phyloP scores from a whole-genome alignment of 1,284 basidiomycete genomes.

The Cryptococcus sp. region DNA sequence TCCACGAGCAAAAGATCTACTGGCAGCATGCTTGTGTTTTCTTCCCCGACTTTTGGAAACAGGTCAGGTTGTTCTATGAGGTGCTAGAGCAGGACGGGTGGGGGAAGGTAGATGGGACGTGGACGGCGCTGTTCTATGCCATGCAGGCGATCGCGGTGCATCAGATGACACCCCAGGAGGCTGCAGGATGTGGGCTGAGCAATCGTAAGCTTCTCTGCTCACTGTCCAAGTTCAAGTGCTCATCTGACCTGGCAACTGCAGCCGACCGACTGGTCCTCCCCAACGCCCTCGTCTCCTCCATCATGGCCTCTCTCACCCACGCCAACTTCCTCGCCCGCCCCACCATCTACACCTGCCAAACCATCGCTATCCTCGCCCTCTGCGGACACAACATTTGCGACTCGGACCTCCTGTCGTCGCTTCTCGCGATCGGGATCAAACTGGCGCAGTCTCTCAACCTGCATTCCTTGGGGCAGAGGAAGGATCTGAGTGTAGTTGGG shows the following conservation, averaged over 20 bases:
- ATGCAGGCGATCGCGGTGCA: slow-evolving; percentile 23
- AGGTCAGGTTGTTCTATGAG: slow-evolving; percentile 16
- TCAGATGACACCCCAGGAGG: slow-evolving; percentile 20
- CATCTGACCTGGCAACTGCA: neutral
- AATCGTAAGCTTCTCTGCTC: slow-evolving; percentile 9
- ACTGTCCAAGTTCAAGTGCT: neutral
- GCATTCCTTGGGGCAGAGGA: slow-evolving; percentile 5
- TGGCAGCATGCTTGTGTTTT: slow-evolving; percentile 29
- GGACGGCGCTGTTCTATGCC: slow-evolving; percentile 20
- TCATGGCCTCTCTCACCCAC: slow-evolving; percentile 17
- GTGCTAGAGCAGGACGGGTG: slow-evolving; percentile 4
- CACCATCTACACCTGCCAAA: slow-evolving; percentile 22
- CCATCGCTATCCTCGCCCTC: slow-evolving; percentile 19
- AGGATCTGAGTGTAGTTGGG: neutral
- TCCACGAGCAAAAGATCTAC: slow-evolving; percentile 13
- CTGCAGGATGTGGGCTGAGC: slow-evolving; percentile 14
- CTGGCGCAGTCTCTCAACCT: slow-evolving; percentile 21
- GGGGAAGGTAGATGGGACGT: slow-evolving; percentile 17
- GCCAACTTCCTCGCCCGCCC: slow-evolving; percentile 19
- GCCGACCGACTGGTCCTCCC: slow-evolving; percentile 19
- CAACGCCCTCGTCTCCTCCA: slow-evolving; percentile 17
- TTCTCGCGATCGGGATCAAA: slow-evolving; percentile 25
- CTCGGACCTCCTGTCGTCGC: slow-evolving; percentile 23
- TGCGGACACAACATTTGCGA: slow-evolving; percentile 32
- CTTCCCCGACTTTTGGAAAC: slow-evolving; percentile 16